Percentiles rank a stretch among this genome's conserved stretches.
Conservation (phyloP, 441 rosid species). For the Flueggea neowawraea region DNA sequence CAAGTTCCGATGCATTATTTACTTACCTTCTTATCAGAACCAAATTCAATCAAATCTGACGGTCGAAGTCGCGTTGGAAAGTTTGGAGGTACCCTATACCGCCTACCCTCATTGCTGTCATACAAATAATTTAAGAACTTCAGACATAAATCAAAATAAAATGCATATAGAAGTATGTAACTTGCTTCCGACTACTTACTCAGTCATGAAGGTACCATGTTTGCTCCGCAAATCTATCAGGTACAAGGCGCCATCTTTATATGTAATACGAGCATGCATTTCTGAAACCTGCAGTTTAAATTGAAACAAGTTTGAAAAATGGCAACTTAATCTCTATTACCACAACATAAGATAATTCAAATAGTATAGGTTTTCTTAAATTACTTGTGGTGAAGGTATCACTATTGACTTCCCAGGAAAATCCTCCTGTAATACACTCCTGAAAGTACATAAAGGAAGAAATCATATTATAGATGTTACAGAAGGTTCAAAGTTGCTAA, state of each 20-base stretch:
- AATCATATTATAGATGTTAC: not conserved
- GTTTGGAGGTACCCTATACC: conserved; percentile 51
- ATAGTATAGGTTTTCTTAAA: conserved; percentile 2
- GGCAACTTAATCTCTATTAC: not conserved
- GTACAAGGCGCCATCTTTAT: conserved; percentile 74
- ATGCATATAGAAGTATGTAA: conserved; percentile 4
- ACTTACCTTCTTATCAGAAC: conserved; percentile 62
- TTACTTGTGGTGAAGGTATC: conserved; percentile 63
- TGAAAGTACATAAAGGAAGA: conserved; percentile 19
- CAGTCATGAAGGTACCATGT: conserved; percentile 68
- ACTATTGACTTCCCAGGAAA: conserved; percentile 49
- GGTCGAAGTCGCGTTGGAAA: conserved; percentile 55
- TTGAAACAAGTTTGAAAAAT: not conserved
- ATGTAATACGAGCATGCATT: conserved; percentile 71
- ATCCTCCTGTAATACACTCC: conserved; percentile 53
- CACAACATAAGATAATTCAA: not conserved
- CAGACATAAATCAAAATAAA: not conserved
- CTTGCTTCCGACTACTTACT: conserved; percentile 45
- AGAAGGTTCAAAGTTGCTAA: not conserved
- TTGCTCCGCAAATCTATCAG: conserved; percentile 67
- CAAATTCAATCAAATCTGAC: conserved; percentile 60
- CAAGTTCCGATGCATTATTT: not conserved
- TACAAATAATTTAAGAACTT: conserved; percentile 5
- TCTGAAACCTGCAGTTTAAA: conserved; percentile 50
- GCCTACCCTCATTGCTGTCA: conserved; percentile 63